phyloP scores from a whole-genome alignment of 1,139 yeast genomes.

The Pneumocystis carinii region DNA sequence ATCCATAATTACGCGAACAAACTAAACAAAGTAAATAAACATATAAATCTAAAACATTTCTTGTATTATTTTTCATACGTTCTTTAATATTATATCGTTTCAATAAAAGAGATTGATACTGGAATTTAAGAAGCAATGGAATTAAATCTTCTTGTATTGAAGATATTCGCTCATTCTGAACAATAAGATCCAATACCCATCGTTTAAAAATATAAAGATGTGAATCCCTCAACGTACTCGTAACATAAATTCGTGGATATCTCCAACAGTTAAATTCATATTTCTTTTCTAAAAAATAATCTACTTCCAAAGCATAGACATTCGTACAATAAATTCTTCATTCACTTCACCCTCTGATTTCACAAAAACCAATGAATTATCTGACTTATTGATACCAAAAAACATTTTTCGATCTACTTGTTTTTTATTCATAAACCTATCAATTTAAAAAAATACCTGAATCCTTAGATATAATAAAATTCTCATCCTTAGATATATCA shows the following conservation, averaged over 20 bases:
- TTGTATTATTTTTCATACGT: neutral
- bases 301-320: conserved; percentile 71
- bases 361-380: conserved; percentile 17
- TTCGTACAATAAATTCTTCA: conserved; percentile 58
- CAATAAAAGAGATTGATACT: conserved; percentile 10
- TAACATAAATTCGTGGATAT: conserved; percentile 59
- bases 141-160: conserved; percentile 10
- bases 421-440: neutral
- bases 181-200: conserved; percentile 9
- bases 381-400: conserved; percentile 9
- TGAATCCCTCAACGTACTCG: conserved; percentile 62
- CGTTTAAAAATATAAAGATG: conserved; percentile 54
- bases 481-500: conserved; percentile 6
- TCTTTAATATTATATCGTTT: conserved; percentile 1
- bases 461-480: conserved; percentile 5
- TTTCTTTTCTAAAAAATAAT: neutral
- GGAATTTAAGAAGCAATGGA: conserved; percentile 11
- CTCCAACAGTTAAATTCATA: neutral
- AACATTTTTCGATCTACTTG: neutral
- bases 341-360: conserved; percentile 12
- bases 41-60: neutral
- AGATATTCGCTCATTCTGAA: conserved; percentile 7
- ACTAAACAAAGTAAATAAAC: neutral
- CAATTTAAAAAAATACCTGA: neutral
- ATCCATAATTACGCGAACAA: neutral